Evolutionary conservation across 306 rosid genomes (phyloP), one percentile per base, ranked within the genome.

Genomic region (Elaeagnus macrophylla): DNA sequence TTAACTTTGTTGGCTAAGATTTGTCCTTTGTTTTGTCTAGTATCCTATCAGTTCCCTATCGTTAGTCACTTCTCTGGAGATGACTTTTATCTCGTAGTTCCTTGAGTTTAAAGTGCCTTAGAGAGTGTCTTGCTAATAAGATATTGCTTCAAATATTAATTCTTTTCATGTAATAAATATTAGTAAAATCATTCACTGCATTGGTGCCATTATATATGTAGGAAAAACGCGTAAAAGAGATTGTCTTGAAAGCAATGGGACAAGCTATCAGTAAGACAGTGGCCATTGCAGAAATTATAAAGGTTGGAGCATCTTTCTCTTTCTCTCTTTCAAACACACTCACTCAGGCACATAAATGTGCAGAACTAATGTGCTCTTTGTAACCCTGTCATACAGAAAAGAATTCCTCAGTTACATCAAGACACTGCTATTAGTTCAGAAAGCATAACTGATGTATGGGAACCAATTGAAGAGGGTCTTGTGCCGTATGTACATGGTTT

Each of bases 381-480:
- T 14, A 67, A 13, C 56, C 57, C 46, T 54, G 0, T 41, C 42
- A 49, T 71, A 78, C 89, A 91, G 97, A 86, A 82, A 67, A 84
- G 89, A 61, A 79, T 86, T 59, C 67, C 83, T 47, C 54, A 51
- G 58, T 67, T 91, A 71, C 86, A 86, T 74, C 97, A 91, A 69
- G 93, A 84, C 37, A 86, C 93, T 58, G 72, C 79, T 55, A 82
- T 91, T 75, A 84, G 95, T 79, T 91, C 97, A 65, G 91, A 80
- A 6, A 91, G 96, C 83, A 91, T 91, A 64, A 84, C 95, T 32
- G 97, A 91, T 68, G 85, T 80, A 54, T 91, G 91, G 94, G 97
- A 91, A 75, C 97, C 97, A 43, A 84, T 91, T 70, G 97, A 91
- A 73, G 97, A 91, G 79, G 97, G 97, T 74, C 97, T 91, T 68